A percentile compares a stretch with the other conserved stretches of the same genome.
Conservation (phyloP, 2,329 filamentous ascomycete genomes). For the Aureobasidium namibiae region DNA sequence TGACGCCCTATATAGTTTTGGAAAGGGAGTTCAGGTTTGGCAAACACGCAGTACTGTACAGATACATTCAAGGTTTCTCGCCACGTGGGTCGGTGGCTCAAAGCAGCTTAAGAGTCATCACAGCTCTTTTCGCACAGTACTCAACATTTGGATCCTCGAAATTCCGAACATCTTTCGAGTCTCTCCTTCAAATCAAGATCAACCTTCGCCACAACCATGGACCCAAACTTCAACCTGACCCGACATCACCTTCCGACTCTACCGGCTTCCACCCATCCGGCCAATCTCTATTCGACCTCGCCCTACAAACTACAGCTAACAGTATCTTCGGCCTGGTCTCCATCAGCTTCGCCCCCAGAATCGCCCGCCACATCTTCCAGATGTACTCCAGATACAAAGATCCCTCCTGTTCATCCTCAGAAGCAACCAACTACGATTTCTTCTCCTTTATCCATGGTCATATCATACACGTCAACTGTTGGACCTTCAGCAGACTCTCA, state of each 20-base stretch:
- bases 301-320: not conserved
- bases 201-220: no score
- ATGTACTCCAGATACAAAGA: not conserved
- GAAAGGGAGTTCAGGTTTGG: no score
- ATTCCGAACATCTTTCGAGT: not conserved
- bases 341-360: not conserved
- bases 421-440: not conserved
- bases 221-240: no score
- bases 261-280: no score
- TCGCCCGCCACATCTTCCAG: not conserved
- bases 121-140: no score
- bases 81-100: not conserved
- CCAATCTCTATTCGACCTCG: not conserved
- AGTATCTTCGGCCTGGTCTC: not conserved
- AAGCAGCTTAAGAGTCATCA: not conserved
- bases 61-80: no score
- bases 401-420: no score
- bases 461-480: not conserved
- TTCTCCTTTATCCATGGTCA: not conserved
- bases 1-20: no score
- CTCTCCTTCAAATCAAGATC: not conserved
- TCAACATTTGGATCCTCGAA: no score
- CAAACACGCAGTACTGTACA: no score
- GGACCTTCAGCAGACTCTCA: not conserved
- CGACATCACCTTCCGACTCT: no score